phyloP scores from a whole-genome alignment of 2,329 filamentous ascomycete genomes.

The Trichoderma citrinoviride region DNA sequence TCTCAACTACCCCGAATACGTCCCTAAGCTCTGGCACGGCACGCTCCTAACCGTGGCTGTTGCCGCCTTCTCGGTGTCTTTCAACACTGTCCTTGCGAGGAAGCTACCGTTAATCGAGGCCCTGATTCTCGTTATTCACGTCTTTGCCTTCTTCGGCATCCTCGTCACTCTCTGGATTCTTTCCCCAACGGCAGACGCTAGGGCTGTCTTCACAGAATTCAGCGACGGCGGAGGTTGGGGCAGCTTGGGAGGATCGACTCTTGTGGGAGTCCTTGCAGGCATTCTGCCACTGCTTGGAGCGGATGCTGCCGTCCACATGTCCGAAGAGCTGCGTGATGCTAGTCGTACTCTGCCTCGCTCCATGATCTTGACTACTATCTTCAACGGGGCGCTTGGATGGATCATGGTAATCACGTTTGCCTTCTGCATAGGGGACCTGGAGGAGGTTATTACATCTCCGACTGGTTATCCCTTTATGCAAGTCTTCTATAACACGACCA shows the following conservation, averaged over 20 bases:
- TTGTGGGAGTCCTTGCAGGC: conserved; percentile 19
- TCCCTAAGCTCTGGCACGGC: conserved; percentile 4
- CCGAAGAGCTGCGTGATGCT: conserved; percentile 29
- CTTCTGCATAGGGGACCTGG: conserved; percentile 52
- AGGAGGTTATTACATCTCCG: conserved; percentile 41
- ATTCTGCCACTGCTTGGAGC: conserved; percentile 13
- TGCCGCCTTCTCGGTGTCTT: neutral
- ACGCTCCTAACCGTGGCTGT: conserved; percentile 10
- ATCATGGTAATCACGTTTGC: conserved; percentile 55
- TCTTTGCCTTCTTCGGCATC: conserved; percentile 37
- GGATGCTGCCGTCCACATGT: conserved; percentile 10
- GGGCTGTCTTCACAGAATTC: conserved; percentile 13
- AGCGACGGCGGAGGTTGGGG: conserved; percentile 14
- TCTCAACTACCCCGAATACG: conserved; percentile 28
- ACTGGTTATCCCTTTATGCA: conserved; percentile 59
- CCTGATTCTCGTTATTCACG: conserved; percentile 48
- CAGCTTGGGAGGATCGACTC: conserved; percentile 1
- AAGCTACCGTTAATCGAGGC: conserved; percentile 52
- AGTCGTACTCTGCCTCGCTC: conserved; percentile 27
- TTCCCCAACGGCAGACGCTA: conserved; percentile 9
- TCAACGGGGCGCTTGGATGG: conserved; percentile 54
- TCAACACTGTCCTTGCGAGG: conserved; percentile 26
- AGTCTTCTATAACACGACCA: conserved; percentile 52
- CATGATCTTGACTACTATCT: conserved; percentile 37
- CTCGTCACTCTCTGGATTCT: conserved; percentile 35